Base-by-base conservation (phyloP, 257 asterid species). In the Petrea volubilis region DNA sequence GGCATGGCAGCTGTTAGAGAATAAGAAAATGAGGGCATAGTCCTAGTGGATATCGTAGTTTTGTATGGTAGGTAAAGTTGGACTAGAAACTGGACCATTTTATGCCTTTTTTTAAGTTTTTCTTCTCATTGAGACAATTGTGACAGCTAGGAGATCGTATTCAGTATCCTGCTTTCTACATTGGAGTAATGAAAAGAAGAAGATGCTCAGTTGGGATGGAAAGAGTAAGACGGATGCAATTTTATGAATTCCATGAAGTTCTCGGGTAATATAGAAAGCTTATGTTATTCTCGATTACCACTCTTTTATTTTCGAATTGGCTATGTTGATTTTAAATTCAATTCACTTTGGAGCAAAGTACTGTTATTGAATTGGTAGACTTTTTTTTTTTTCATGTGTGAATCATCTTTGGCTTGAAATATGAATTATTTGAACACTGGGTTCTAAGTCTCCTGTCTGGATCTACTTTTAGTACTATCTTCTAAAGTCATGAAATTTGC, bases 201-300 rank as follows among this genome's bases (percentile, higher is more conserved):
- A 85, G 78, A 71, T 86, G 94, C 82, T 81, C 90, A 7, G 60
- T 93, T 79, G 90, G 97, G 76, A n/a, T 2, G 72, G 91, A 85
- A 75, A 88, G 68, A 80, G 84, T 67, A 60, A 80, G 84, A 59
- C 76, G 88, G 84, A 63, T 84, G 82, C 88, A 84, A 31, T 81
- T 86, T 73, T 83, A 75, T 69, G 97, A 90, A 79, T 90, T 90
- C 77, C 98, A 93, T 74, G 90, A 86, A 62, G 89, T 88, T 74
- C 24, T 38, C 27, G 86, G 92, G 98, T 93, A 85, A 90, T 74
- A 17, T 71, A 28, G 62, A 11, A 64, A 49, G 28, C 65, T 57
- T 60, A 20, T 33, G 9, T 49, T 52, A 60, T 55, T 71, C 15
- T 69, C 65, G 31, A 69, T 64, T 60, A 4, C 43, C 29, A 24